Evolutionary conservation across 371 early-diverging fungal species (phyloP).

Genomic region (Saksenaea vasiformis): DNA sequence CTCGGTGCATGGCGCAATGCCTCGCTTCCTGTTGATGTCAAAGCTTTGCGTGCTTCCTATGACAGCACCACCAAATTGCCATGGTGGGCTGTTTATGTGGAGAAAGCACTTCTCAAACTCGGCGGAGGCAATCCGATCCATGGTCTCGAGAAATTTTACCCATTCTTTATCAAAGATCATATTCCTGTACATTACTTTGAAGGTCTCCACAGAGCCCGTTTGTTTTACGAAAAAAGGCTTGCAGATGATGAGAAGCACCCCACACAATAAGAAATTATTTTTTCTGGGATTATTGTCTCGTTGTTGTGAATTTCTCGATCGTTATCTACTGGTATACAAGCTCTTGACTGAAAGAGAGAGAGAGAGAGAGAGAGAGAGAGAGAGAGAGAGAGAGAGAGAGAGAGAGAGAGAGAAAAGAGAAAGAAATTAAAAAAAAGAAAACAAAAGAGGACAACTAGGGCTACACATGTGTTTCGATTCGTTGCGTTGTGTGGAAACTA

Average conservation of each 20-base stretch:
- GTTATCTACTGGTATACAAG: constrained; percentile 7
- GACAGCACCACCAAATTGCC: neutral
- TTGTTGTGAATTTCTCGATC: constrained; percentile 1
- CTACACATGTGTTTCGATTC: constrained; percentile 3
- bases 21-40: neutral
- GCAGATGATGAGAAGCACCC: neutral
- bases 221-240: neutral
- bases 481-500: constrained; percentile 7
- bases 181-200: constrained; percentile 18
- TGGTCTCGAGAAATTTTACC: constrained; percentile 13
- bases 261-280: neutral
- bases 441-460: constrained; percentile 1
- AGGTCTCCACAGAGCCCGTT: constrained; percentile 5
- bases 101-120: neutral
- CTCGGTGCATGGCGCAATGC: constrained; percentile 7
- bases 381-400: neutral
- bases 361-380: neutral
- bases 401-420: neutral
- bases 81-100: neutral
- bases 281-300: neutral
- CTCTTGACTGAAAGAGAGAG: neutral
- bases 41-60: neutral
- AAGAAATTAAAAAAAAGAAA: neutral
- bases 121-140: constrained; percentile 12
- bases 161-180: constrained; percentile 21